phyloP scores from a whole-genome alignment of 1,284 basidiomycete genomes.

The Ustilago xerochloae region DNA sequence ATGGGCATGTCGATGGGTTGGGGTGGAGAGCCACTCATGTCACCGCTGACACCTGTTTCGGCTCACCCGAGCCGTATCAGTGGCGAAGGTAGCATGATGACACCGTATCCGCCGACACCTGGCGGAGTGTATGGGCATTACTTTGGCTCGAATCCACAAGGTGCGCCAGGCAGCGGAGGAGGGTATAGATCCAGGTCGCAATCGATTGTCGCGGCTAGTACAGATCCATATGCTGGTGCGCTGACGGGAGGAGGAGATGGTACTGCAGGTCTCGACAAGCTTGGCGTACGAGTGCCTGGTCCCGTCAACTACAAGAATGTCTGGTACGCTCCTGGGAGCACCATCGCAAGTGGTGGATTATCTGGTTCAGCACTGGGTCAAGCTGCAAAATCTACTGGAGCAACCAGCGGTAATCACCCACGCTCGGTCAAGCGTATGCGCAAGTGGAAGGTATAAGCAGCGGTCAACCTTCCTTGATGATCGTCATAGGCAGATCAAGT shows the following conservation, averaged over 20 bases:
- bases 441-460: slow-evolving; percentile 42
- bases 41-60: slow-evolving; percentile 32
- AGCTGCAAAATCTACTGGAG: slow-evolving; percentile 1
- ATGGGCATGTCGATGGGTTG: slow-evolving; percentile 34
- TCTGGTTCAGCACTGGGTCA: slow-evolving; percentile 7
- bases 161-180: slow-evolving; percentile 9
- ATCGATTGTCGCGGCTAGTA: slow-evolving; percentile 15
- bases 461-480: not conserved
- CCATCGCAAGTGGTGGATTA: slow-evolving; percentile 39
- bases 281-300: slow-evolving; percentile 37
- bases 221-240: slow-evolving; percentile 8
- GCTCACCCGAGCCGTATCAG: no score
- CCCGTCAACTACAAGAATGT: slow-evolving; percentile 56
- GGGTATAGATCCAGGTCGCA: slow-evolving; percentile 26
- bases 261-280: slow-evolving; percentile 11
- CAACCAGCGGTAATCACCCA: slow-evolving; percentile 18
- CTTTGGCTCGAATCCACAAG: slow-evolving; percentile 22
- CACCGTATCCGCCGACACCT: slow-evolving; percentile 37
- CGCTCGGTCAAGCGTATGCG: slow-evolving; percentile 39
- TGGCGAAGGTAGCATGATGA: slow-evolving; percentile 2
- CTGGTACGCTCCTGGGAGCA: slow-evolving; percentile 52
- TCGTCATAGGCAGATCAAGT: no score
- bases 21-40: slow-evolving; percentile 42
- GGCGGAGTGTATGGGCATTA: slow-evolving; percentile 35
- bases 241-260: not conserved